Evolutionary conservation across 768 basidiomycete species (phyloP).

Genomic region (Boletellus emodensis): DNA sequence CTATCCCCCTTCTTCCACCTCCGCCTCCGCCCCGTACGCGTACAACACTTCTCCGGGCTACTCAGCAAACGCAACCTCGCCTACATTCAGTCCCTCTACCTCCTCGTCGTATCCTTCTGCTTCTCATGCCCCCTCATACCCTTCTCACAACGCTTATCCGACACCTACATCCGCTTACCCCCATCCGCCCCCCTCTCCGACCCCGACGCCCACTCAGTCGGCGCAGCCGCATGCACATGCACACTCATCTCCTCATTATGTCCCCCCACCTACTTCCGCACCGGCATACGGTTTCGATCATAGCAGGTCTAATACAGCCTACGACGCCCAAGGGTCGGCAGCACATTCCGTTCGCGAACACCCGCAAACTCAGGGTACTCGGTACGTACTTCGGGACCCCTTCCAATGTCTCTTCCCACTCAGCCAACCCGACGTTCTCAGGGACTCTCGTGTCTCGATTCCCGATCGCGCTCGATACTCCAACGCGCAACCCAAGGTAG

Average conservation of each 20-base stretch:
- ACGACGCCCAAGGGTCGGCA: conserved; percentile 13
- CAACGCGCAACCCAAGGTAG: conserved; percentile 13
- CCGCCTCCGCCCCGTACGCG: conserved; percentile 16
- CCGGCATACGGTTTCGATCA: conserved; percentile 22
- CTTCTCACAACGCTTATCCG: conserved; percentile 16
- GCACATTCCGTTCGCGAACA: conserved; percentile 17
- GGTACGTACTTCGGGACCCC: conserved; percentile 14
- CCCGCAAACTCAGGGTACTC: conserved; percentile 17
- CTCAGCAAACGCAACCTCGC: conserved; percentile 20
- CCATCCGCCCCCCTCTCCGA: conserved; percentile 27
- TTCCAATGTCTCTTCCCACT: neutral
- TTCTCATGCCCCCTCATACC: conserved; percentile 11
- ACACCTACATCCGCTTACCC: conserved; percentile 29
- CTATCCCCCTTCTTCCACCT: conserved; percentile 17
- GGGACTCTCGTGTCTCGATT: conserved; percentile 21
- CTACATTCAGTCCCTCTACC: conserved; percentile 21
- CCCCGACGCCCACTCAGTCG: conserved; percentile 28
- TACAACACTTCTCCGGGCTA: conserved; percentile 22
- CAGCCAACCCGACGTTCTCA: conserved; percentile 8
- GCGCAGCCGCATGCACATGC: conserved; percentile 14
- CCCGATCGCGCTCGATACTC: conserved; percentile 23
- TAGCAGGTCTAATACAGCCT: conserved; percentile 13
- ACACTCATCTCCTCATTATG: conserved; percentile 22
- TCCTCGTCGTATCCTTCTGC: conserved; percentile 17
- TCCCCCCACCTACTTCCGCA: conserved; percentile 17